Base-by-base conservation (phyloP, 164 flowering plant species). In the Stephania yunnanensis region DNA sequence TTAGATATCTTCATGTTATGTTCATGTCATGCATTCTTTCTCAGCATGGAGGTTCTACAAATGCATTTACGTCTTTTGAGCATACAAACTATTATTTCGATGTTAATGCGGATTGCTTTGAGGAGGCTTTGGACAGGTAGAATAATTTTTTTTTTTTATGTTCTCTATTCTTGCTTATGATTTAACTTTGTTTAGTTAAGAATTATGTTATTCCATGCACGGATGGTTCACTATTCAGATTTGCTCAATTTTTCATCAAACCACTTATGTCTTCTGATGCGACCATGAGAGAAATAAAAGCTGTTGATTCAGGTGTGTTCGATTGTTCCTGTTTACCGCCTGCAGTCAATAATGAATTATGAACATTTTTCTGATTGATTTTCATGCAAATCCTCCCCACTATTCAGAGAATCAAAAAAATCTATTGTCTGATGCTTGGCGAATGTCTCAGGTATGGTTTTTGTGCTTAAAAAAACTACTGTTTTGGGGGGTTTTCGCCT, bases 191-290 rank as follows among this genome's bases (percentile, higher is more conserved):
- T 65, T 64, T 72, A 25, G 45, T 44, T 25, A 25, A 63, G 45
- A 46, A 68, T 22, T 73, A 19, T 69, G 73, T 17, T 36, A 29
- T 9, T 71, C 42, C 30, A 72, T 73, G 19, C 50, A 67, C 74
- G 53, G 17, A 13, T 71, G n/a, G 67, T 80, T 77, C 82, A 36
- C 61, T 44, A 22, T 80, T 63, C 89, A 94, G 98, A 82, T 94
- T 80, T 79, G 89, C 97, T 11, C 99, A 95, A 80, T 95, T 95
- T 78, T 95, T 95, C 81, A 85, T 91, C 73, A 93, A 86, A 76
- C 99, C 99, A 45, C 78, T 95, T 84, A 95, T 95, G 99, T 89
- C 98, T 73, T 86, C 95, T 75, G 98, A 95, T 89, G 99, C 98
- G 76, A 93, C 99, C 53, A 86, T 31, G 68, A 88, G 99, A 76